A percentile compares a stretch with the other conserved stretches of the same genome.
phyloP scores from a whole-genome alignment of 2,329 filamentous ascomycete genomes.

The Periconia macrospinosa region DNA sequence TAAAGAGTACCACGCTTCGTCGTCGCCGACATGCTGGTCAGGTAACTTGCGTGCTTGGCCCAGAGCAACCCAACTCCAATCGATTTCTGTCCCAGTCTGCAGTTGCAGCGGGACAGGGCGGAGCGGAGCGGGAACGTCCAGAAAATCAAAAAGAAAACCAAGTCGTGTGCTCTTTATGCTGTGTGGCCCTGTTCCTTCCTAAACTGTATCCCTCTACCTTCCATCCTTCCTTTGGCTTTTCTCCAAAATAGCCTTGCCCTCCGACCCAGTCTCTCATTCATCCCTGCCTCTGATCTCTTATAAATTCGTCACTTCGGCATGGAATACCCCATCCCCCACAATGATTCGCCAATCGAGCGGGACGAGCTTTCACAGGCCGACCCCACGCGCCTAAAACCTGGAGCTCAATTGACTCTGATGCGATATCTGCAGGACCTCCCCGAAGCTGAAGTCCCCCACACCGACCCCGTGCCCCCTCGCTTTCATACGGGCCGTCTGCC shows the following conservation, averaged over 20 bases:
- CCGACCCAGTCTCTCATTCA: slow-evolving; percentile 4
- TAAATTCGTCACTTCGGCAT: slow-evolving; percentile 35
- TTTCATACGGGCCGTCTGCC: slow-evolving; percentile 49
- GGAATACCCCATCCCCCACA: slow-evolving; percentile 16
- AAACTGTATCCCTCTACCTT: not conserved
- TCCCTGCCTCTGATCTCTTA: slow-evolving; percentile 21
- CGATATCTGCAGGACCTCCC: slow-evolving; percentile 48
- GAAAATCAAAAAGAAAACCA: not conserved
- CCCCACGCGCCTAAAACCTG: slow-evolving; percentile 39
- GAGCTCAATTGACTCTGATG: slow-evolving; percentile 47
- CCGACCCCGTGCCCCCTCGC: slow-evolving; percentile 37
- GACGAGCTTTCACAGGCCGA: slow-evolving; percentile 21
- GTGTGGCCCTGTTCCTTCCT: slow-evolving; percentile 2
- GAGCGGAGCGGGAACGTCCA: not conserved
- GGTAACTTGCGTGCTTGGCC: not conserved
- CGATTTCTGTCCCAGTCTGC: not conserved
- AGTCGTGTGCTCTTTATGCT: slow-evolving; percentile 8
- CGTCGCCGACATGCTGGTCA: slow-evolving; percentile 27
- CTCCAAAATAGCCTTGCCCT: not conserved
- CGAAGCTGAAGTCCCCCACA: slow-evolving; percentile 43
- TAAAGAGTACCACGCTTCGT: slow-evolving; percentile 27
- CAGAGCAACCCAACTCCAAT: too few relatives aligned
- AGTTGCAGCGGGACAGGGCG: not conserved
- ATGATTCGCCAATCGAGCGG: slow-evolving; percentile 16
- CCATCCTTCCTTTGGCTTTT: not conserved